These are phyloP conservation scores for Colletotrichum sp. DNA, from an alignment of 2,329 filamentous ascomycete genomes.

Conservation along the genomic window DNA sequence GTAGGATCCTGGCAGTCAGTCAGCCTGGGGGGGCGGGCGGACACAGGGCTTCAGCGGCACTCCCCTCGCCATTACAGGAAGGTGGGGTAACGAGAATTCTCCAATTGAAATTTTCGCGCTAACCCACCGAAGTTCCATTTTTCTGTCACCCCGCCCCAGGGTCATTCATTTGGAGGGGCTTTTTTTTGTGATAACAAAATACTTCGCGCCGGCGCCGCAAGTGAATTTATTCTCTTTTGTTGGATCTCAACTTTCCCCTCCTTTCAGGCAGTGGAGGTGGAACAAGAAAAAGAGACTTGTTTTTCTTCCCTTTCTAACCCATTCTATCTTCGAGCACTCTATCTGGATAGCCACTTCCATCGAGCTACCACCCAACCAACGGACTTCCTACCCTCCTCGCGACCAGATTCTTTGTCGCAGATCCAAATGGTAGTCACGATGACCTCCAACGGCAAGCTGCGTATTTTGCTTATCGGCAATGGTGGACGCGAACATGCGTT, in stretches of 20 bases:
- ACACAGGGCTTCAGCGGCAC: not conserved
- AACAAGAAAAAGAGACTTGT: not conserved
- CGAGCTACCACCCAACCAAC: not conserved
- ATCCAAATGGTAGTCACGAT: not conserved
- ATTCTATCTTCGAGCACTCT: not conserved
- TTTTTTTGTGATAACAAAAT: not conserved
- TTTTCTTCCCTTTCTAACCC: not conserved
- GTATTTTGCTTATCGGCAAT: slow-evolving; percentile 72
- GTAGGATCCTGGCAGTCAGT: not conserved
- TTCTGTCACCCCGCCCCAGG: slow-evolving; percentile 5
- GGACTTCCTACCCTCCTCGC: not conserved
- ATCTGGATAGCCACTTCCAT: not conserved
- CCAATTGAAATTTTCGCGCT: slow-evolving; percentile 11
- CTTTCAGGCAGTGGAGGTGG: not conserved
- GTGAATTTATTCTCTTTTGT: not conserved
- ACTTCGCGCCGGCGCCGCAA: slow-evolving; percentile 5
- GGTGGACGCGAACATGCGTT: slow-evolving; percentile 79
- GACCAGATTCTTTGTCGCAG: not conserved
- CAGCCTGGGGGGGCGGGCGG: not conserved
- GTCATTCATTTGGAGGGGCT: slow-evolving; percentile 9
- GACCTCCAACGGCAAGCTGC: slow-evolving; percentile 5
- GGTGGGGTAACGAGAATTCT: slow-evolving; percentile 5
- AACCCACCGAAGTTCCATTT: not conserved
- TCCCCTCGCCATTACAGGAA: not conserved
- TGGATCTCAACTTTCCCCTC: not conserved